A percentile compares a stretch with the other conserved stretches of the same genome.
phyloP scores from a whole-genome alignment of 257 asterid genomes.

The Anisodus acutangulus region DNA sequence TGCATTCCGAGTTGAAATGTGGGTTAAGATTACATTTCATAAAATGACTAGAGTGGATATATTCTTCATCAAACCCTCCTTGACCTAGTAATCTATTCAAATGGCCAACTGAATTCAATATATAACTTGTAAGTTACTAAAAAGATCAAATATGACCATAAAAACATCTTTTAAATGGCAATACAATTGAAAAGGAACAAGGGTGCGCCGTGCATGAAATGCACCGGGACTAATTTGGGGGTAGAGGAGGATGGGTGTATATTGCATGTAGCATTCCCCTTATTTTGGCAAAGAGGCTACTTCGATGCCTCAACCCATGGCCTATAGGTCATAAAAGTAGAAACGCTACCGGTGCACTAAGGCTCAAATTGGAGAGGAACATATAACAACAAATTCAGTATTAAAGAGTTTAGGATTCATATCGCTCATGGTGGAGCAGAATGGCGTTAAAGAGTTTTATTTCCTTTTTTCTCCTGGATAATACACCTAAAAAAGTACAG shows the following conservation, averaged over 20 bases:
- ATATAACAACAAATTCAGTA: neutral
- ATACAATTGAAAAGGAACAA: neutral
- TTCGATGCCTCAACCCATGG: neutral
- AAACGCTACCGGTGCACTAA: neutral
- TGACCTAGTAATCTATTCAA: neutral
- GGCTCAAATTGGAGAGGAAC: neutral
- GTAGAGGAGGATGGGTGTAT: neutral
- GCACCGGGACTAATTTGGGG: neutral
- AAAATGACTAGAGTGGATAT: neutral
- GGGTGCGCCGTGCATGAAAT: conserved; percentile 2
- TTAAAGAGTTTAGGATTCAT: neutral
- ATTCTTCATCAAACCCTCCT: conserved; percentile 1
- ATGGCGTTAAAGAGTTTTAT: neutral
- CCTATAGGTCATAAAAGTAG: conserved; percentile 16
- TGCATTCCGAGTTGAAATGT: neutral
- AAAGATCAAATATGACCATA: neutral
- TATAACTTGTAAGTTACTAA: neutral
- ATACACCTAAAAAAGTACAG: neutral
- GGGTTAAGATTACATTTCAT: conserved; percentile 8
- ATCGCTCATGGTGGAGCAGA: neutral
- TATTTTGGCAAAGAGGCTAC: neutral
- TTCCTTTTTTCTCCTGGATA: neutral
- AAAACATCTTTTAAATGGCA: conserved; percentile 3
- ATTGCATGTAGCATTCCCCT: neutral
- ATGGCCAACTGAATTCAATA: neutral